Conservation (phyloP, 2,329 filamentous ascomycete genomes). For the Aureobasidium sp. region DNA sequence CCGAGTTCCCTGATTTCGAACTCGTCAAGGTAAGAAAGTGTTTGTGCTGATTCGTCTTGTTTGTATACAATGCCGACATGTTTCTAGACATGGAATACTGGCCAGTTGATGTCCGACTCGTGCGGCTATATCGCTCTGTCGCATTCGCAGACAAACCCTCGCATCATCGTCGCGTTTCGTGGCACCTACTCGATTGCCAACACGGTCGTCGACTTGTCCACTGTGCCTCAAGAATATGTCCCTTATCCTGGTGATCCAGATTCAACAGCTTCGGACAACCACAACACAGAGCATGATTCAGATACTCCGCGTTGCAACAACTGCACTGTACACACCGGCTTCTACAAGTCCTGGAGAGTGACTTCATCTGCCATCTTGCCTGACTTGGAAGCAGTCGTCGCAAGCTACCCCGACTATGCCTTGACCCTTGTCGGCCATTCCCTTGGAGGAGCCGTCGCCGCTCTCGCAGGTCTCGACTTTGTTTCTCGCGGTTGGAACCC, state of each 20-base stretch:
- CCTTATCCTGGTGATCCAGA: conserved; percentile 63
- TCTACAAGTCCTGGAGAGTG: conserved; percentile 75
- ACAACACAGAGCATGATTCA: conserved; percentile 25
- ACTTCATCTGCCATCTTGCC: conserved; percentile 65
- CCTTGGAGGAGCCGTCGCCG: conserved; percentile 84
- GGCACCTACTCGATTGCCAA: conserved; percentile 93
- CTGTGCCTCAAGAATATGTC: conserved; percentile 80
- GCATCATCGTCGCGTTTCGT: conserved; percentile 81
- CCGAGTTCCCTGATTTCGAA: conserved; percentile 72
- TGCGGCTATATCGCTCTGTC: conserved; percentile 93
- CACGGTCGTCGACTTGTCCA: conserved; percentile 82
- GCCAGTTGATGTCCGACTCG: conserved; percentile 76
- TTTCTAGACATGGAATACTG: conserved; percentile 75
- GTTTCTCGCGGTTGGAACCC: conserved; percentile 68
- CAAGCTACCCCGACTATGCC: conserved; percentile 61
- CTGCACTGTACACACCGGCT: conserved; percentile 89
- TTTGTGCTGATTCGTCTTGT: not conserved
- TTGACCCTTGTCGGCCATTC: conserved; percentile 83
- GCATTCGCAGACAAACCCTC: conserved; percentile 51
- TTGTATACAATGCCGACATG: conserved; percentile 13
- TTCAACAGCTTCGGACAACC: conserved; percentile 19
- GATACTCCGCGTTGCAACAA: conserved; percentile 59
- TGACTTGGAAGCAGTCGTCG: conserved; percentile 53
- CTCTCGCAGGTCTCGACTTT: conserved; percentile 78
- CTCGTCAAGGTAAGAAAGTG: conserved; percentile 52